Conservation (phyloP, 2,329 filamentous ascomycete species). For the Exophiala bonariae region DNA sequence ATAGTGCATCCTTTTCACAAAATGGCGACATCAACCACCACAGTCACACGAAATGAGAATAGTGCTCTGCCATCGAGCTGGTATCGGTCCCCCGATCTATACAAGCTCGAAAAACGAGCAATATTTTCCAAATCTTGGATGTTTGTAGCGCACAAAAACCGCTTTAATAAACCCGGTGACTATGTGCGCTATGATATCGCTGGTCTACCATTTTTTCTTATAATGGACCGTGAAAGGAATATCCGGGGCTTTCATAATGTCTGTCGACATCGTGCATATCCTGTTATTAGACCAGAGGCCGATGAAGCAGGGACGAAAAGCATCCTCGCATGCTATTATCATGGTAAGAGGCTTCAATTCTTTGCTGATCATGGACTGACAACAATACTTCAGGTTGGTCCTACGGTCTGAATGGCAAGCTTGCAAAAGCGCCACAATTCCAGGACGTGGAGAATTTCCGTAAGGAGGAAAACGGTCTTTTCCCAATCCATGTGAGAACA, state of each 20-base stretch:
- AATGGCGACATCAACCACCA: too few species aligned
- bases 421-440: constrained; percentile 61
- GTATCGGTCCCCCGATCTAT: constrained; percentile 49
- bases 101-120: constrained; percentile 49
- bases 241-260: constrained; percentile 64
- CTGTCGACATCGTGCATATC: constrained; percentile 60
- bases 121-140: constrained; percentile 53
- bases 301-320: not conserved
- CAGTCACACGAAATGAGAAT: too few species aligned
- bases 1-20: too few species aligned
- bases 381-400: constrained; percentile 55
- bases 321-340: constrained; percentile 57
- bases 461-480: constrained; percentile 55
- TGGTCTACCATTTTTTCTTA: constrained; percentile 56
- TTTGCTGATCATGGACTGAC: too few species aligned
- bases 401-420: constrained; percentile 56
- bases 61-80: too few species aligned
- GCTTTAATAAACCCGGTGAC: constrained; percentile 51
- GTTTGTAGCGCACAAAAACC: constrained; percentile 38
- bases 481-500: constrained; percentile 27
- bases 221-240: constrained; percentile 49
- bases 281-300: constrained; percentile 41
- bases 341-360: too few species aligned
- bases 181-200: constrained; percentile 25
- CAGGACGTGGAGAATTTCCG: constrained; percentile 58